Conservation (phyloP, 306 rosid genomes). For the Oxytropis ochrocephala region DNA sequence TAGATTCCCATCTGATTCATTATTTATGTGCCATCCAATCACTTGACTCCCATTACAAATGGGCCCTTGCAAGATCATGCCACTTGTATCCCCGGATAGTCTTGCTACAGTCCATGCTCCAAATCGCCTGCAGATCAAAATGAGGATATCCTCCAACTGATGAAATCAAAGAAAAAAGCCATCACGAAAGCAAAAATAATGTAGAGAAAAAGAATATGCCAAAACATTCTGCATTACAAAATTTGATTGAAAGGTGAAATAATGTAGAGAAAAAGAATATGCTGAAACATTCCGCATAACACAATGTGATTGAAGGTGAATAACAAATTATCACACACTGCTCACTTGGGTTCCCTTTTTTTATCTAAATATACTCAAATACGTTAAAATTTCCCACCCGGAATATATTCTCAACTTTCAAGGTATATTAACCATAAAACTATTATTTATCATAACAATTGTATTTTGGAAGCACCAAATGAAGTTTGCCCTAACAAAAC, state of each 20-base stretch:
- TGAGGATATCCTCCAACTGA: conserved; percentile 1
- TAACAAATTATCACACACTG: neutral
- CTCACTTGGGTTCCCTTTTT: neutral
- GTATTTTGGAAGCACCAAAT: neutral
- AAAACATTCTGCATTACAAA: neutral
- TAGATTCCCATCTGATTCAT: conserved; percentile 37
- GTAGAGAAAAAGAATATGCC: neutral
- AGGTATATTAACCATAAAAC: neutral
- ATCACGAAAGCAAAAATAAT: neutral
- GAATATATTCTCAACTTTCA: neutral
- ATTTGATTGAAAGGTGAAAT: neutral
- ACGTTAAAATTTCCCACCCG: neutral
- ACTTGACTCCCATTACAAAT: conserved; percentile 77
- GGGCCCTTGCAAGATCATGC: conserved; percentile 57
- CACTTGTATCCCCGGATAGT: conserved; percentile 29
- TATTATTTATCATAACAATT: no score
- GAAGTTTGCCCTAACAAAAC: no score
- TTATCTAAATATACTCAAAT: no score
- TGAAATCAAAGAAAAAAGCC: neutral
- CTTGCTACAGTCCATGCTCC: conserved; percentile 81
- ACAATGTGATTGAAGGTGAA: neutral
- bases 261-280: neutral
- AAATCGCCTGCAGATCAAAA: conserved; percentile 59
- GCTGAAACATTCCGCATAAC: neutral
- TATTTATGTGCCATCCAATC: conserved; percentile 67